Percentiles rank a stretch among this genome's conserved stretches.
These are phyloP conservation scores for Fusarium sp. DNA, from an alignment of 2,329 filamentous ascomycete genomes.

Conservation along the genomic window DNA sequence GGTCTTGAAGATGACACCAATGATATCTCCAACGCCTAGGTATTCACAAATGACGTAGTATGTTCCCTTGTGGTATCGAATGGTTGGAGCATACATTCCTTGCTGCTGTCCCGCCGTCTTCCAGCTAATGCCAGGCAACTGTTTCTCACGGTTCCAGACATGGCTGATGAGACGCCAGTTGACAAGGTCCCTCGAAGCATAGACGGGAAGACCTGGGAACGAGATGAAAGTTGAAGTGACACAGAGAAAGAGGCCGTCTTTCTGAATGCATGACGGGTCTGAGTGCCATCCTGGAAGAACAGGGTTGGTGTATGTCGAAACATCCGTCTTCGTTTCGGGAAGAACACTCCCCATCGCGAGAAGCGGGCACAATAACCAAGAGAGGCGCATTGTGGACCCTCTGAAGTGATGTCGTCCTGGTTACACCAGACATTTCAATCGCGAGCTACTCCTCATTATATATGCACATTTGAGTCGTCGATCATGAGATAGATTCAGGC, in stretches of 20 bases:
- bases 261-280: slow-evolving; percentile 57
- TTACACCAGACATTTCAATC: too few relatives aligned
- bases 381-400: background rate
- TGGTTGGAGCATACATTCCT: slow-evolving; percentile 59
- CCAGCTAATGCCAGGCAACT: slow-evolving; percentile 50
- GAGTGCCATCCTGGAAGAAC: slow-evolving; percentile 61
- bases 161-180: slow-evolving; percentile 59
- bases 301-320: slow-evolving; percentile 49
- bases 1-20: slow-evolving; percentile 25
- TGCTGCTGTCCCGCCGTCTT: slow-evolving; percentile 45
- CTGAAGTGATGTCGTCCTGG: background rate
- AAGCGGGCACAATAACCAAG: background rate
- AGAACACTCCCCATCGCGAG: background rate
- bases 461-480: background rate
- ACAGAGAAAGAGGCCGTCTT: slow-evolving; percentile 60
- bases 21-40: slow-evolving; percentile 8
- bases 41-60: slow-evolving; percentile 52
- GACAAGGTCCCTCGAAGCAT: slow-evolving; percentile 60
- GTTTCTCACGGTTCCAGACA: slow-evolving; percentile 52
- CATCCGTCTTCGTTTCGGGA: background rate
- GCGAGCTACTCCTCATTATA: background rate
- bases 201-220: slow-evolving; percentile 63
- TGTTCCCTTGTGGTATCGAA: slow-evolving; percentile 53
- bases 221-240: slow-evolving; percentile 61
- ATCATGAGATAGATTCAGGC: background rate